Conservation (phyloP, 108 stramenopile genomes). For the Skeletonema costatum region DNA sequence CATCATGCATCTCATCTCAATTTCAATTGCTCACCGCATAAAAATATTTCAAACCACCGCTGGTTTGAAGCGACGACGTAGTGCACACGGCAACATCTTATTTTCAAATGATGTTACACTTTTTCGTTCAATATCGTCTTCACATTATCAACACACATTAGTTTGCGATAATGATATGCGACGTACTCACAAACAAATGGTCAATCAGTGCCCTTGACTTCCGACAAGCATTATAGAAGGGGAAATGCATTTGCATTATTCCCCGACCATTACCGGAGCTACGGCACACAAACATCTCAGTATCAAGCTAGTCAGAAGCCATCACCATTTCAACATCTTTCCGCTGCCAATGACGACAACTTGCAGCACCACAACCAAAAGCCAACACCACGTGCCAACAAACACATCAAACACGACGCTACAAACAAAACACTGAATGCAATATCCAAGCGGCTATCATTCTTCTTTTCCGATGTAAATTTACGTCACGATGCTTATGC, state of each 20-base stretch:
- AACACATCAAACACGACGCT: neutral
- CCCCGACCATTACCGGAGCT: neutral
- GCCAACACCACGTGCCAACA: neutral
- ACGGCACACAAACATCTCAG: neutral
- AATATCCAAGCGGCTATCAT: constrained; percentile 17
- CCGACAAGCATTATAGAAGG: neutral
- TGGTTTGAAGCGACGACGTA: neutral
- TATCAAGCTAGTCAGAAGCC: neutral
- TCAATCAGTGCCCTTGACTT: neutral
- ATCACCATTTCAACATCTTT: neutral
- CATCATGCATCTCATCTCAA: neutral
- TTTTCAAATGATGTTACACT: neutral
- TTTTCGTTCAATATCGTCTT: neutral
- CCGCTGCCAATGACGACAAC: neutral
- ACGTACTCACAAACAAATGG: neutral
- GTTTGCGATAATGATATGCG: neutral
- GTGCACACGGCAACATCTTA: neutral
- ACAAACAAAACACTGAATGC: neutral
- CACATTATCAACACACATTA: neutral
- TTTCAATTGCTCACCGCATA: constrained; percentile 1
- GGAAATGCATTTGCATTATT: neutral
- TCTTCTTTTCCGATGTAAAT: constrained; percentile 44
- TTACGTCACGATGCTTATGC: constrained; percentile 37
- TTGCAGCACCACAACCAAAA: neutral
- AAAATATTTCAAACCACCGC: neutral